A percentile compares a stretch with the other conserved stretches of the same genome.
These are phyloP conservation scores for Mycena maculata DNA, from an alignment of 768 basidiomycete genomes.

Conservation along the genomic window DNA sequence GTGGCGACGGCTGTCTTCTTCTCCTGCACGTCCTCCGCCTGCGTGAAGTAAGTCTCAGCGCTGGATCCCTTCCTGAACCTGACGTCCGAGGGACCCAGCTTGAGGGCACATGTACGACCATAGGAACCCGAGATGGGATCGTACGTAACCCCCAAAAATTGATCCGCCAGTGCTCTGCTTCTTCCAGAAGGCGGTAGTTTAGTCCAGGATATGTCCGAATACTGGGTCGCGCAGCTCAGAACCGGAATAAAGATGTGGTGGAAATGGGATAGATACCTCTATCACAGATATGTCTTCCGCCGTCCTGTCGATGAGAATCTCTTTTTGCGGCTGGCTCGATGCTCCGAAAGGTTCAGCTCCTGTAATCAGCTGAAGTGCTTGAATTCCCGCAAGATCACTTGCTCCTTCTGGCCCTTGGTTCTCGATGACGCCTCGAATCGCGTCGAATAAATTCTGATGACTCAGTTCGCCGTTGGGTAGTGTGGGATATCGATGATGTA, in stretches of 20 bases:
- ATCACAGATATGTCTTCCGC: not conserved
- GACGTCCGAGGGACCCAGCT: constrained; percentile 4
- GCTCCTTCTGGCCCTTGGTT: not conserved
- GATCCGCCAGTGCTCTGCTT: constrained; percentile 11
- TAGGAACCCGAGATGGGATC: constrained; percentile 13
- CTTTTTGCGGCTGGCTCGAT: not conserved
- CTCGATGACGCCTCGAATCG: constrained; percentile 20
- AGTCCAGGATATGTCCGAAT: not conserved
- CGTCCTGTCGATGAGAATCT: constrained; percentile 1
- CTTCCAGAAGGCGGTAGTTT: constrained; percentile 1
- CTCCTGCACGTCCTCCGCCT: constrained; percentile 3
- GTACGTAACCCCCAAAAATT: constrained; percentile 17
- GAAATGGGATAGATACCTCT: not conserved
- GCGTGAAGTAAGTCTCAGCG: constrained; percentile 4
- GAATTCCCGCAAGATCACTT: constrained; percentile 14
- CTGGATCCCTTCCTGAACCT: constrained; percentile 4
- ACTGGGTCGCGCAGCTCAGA: constrained; percentile 1
- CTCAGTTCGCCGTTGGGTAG: constrained; percentile 18
- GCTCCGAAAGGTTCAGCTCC: constrained; percentile 1
- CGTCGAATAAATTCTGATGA: constrained; percentile 18
- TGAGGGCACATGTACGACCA: constrained; percentile 17
- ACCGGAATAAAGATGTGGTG: not conserved
- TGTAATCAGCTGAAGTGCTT: constrained; percentile 7
- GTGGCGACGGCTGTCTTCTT: not conserved
- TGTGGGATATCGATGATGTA: constrained; percentile 1